These are phyloP conservation scores for Zygosaccharomyces sapae DNA, from an alignment of 1,139 yeast genomes.

Conservation along the genomic window DNA sequence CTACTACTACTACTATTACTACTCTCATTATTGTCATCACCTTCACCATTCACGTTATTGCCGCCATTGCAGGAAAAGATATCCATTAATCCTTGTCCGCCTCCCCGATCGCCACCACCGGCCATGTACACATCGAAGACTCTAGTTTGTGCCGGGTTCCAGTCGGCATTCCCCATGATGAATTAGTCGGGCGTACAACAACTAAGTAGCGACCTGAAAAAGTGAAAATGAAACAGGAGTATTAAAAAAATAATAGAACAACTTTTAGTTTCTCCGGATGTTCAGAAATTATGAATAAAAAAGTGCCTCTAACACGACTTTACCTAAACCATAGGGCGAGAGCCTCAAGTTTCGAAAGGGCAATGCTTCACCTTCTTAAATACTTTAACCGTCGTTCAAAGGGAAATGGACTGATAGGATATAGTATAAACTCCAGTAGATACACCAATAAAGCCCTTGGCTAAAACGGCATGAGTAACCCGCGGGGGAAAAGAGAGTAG, in stretches of 20 bases:
- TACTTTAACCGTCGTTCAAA: not conserved
- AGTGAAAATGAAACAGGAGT: not conserved
- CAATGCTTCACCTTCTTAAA: slow-evolving; percentile 2
- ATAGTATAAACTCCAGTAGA: not conserved
- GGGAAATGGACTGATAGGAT: slow-evolving; percentile 1
- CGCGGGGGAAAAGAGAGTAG: not conserved
- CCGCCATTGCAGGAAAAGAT: slow-evolving; percentile 11
- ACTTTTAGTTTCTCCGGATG: not conserved
- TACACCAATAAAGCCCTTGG: not conserved
- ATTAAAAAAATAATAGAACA: not conserved
- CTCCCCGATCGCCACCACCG: slow-evolving; percentile 20
- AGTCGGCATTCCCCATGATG: slow-evolving; percentile 8
- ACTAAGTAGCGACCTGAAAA: not conserved
- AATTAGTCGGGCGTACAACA: not conserved
- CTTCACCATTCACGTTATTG: slow-evolving; percentile 2
- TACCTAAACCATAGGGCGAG: not conserved
- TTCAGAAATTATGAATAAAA: not conserved
- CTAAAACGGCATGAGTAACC: not conserved
- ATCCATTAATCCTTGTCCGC: slow-evolving; percentile 17
- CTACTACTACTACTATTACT: not conserved
- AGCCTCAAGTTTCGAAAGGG: slow-evolving; percentile 4
- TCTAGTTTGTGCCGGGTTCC: slow-evolving; percentile 20
- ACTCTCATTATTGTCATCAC: slow-evolving; percentile 1
- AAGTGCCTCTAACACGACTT: not conserved
- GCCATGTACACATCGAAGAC: slow-evolving; percentile 31